Percentiles rank a stretch among this genome's conserved stretches.
phyloP scores from a whole-genome alignment of 2,329 filamentous ascomycete genomes.

The Tolypocladium sp. region DNA sequence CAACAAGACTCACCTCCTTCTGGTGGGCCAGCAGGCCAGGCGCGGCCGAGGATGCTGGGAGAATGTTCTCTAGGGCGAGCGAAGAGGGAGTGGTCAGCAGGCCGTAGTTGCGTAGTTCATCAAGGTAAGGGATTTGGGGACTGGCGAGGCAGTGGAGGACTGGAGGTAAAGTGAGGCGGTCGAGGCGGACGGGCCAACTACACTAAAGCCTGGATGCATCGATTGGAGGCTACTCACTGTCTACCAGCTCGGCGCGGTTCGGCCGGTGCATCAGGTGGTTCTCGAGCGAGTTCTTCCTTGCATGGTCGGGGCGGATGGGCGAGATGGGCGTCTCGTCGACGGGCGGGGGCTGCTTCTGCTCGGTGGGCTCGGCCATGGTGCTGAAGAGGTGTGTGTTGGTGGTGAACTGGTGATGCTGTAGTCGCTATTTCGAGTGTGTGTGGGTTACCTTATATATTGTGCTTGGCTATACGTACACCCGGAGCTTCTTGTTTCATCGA shows the following conservation, averaged over 20 bases:
- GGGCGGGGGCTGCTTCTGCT: conserved; percentile 7
- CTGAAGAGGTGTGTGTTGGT: not conserved
- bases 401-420: not conserved
- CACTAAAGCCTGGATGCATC: not conserved
- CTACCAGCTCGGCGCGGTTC: conserved; percentile 66
- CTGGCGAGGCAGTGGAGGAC: no score
- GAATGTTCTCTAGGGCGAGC: conserved; percentile 62
- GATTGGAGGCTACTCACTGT: conserved; percentile 48
- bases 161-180: not conserved
- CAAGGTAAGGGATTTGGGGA: no score
- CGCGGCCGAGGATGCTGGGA: conserved; percentile 68
- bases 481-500: not conserved
- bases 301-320: conserved; percentile 40
- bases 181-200: not conserved
- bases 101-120: not conserved
- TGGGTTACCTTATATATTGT: not conserved
- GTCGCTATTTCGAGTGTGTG: no score
- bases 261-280: conserved; percentile 65
- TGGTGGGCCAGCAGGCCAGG: conserved; percentile 73
- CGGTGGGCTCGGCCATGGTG: conserved; percentile 19
- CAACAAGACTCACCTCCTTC: conserved; percentile 45
- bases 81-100: not conserved
- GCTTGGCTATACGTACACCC: not conserved
- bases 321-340: conserved; percentile 46
- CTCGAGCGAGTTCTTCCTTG: conserved; percentile 61